Evolutionary conservation across 345 rosid genomes (phyloP).

Genomic region (Citrus cavaleriei): DNA sequence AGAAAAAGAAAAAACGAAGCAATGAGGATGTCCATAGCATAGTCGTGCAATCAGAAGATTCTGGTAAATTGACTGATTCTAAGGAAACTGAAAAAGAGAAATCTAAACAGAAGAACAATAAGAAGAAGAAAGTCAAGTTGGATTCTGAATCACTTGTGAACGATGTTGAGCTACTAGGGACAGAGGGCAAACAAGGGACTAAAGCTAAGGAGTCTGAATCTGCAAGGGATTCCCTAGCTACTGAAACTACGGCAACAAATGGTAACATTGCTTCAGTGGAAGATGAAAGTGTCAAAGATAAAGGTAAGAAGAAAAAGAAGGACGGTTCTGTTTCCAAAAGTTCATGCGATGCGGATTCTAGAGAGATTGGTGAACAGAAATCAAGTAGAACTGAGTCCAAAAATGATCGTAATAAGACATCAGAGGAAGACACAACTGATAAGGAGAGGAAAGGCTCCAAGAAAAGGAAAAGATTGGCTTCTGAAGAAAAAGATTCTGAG

Average conservation of each 20-base stretch:
- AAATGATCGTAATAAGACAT: slow-evolving; percentile 17
- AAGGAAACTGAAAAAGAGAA: slow-evolving; percentile 3
- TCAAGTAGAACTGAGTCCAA: slow-evolving; percentile 7
- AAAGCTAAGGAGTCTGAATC: not conserved
- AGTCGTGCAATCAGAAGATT: slow-evolving; percentile 13
- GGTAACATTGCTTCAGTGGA: slow-evolving; percentile 15
- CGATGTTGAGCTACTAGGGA: slow-evolving; percentile 12
- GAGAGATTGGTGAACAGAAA: slow-evolving; percentile 14
- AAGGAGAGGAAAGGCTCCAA: slow-evolving; percentile 43
- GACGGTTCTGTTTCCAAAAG: slow-evolving; percentile 2
- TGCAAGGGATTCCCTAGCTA: not conserved
- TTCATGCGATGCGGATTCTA: not conserved
- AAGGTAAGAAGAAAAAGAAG: slow-evolving; percentile 21
- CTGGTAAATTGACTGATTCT: slow-evolving; percentile 10
- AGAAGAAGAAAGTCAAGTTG: slow-evolving; percentile 37
- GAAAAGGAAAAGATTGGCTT: slow-evolving; percentile 69
- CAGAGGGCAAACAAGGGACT: slow-evolving; percentile 5
- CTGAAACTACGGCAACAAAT: not conserved
- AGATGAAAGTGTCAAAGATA: slow-evolving; percentile 13
- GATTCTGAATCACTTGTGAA: slow-evolving; percentile 16
- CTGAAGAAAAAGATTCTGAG: slow-evolving; percentile 38
- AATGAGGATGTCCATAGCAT: not conserved
- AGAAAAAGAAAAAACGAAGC: slow-evolving; percentile 23
- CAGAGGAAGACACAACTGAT: slow-evolving; percentile 14
- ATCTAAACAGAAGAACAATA: slow-evolving; percentile 32